Base-by-base conservation (phyloP, 1,284 basidiomycete genomes). In the Athelia psychrophila region DNA sequence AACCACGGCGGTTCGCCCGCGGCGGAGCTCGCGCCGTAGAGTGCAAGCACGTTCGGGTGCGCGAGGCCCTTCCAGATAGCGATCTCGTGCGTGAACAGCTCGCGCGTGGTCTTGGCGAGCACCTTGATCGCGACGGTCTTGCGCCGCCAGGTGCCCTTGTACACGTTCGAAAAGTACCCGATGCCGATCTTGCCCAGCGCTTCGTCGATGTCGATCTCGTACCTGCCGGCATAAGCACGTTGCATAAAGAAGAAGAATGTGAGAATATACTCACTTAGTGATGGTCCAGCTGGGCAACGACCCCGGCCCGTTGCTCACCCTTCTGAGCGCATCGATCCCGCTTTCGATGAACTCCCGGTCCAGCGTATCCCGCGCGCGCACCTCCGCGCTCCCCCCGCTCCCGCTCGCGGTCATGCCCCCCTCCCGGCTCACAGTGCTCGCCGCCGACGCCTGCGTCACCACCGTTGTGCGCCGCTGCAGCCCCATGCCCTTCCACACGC, bases 201-300 rank as follows among this genome's bases (percentile, higher is more conserved):
- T 55, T 71, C 65, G 48, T 84, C 82, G 3, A 80, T 74, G 56
- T 82, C 79, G 19, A 88, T 77, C 66, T 88, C 86, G 58, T 83
- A 86, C 49, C 80, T 78, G 44, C 19, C 47, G 25, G 48, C 22
- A 23, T 10, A 48, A 45, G 32, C n/a, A 42, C n/a, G n/a, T 22
- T n/a, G 19, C 35, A 49, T 35, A 32, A 47, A 6, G 47, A 44
- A 35, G 25, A 33, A 38, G 53, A 48, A 35, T 18, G n/a, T 30
- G 51, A 53, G 2, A 42, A 5, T 46, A 56, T n/a, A 53, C 70
- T 30, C 54, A 80, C 75, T 76, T 72, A 12, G 86, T 90, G 58
- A 89, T 89, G 2, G 86, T 88, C 87, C 87, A 89, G 55, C 73
- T 78, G 1, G 88, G 86, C 25, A 89, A 64, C 49, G 73, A 72